These are phyloP conservation scores for Tetrapisispora arboricola DNA, from an alignment of 805 yeast species.

Conservation along the genomic window DNA sequence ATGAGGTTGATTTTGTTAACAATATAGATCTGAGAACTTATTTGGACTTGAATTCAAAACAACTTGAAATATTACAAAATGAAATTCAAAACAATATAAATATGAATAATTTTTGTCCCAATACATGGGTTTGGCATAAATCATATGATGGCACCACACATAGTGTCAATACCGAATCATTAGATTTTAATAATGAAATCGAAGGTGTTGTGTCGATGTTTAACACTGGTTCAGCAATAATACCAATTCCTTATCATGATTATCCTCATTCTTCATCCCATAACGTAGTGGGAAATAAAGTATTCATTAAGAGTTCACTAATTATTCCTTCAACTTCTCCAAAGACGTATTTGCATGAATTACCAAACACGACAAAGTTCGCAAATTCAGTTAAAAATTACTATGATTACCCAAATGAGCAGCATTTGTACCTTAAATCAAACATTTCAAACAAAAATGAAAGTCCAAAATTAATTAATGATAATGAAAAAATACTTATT, in stretches of 20 bases:
- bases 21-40: constrained; percentile 16
- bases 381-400: constrained; percentile 29
- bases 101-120: constrained; percentile 7
- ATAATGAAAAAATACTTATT: constrained; percentile 20
- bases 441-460: constrained; percentile 2
- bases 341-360: constrained; percentile 21
- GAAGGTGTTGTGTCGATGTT: constrained; percentile 21
- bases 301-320: constrained; percentile 20
- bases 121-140: constrained; percentile 28
- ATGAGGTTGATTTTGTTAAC: constrained; percentile 1
- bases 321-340: constrained; percentile 26
- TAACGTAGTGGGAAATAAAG: constrained; percentile 12
- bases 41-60: constrained; percentile 20
- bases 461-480: constrained; percentile 9
- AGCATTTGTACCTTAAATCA: constrained; percentile 29
- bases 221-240: constrained; percentile 22
- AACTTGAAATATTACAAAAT: constrained; percentile 16
- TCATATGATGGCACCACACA: not conserved
- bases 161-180: not conserved
- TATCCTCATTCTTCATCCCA: constrained; percentile 15
- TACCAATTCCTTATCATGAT: constrained; percentile 24
- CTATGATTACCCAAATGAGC: constrained; percentile 30
- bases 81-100: constrained; percentile 19
- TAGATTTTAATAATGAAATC: not conserved
- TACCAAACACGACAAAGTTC: constrained; percentile 28